Conservation (phyloP, 129 eudicot species). For the Chrysanthemum seticuspe region DNA sequence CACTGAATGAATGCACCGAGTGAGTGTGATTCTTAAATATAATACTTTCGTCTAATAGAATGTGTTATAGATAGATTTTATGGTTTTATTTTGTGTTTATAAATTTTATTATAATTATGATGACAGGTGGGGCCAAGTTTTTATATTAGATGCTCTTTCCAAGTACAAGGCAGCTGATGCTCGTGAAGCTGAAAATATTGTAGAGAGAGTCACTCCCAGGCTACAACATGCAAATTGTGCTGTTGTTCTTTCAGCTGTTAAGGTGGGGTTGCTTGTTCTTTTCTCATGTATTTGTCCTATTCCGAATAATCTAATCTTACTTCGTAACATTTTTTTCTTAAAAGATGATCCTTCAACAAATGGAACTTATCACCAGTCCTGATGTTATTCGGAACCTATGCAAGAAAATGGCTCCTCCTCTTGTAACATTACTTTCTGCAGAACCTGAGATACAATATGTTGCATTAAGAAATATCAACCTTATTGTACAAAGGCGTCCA, state of each 20-base stretch:
- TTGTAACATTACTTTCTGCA: slow-evolving; percentile 95
- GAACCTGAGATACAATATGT: slow-evolving; percentile 99
- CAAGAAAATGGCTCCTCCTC: slow-evolving; percentile 99
- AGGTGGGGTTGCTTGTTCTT: slow-evolving; percentile 42
- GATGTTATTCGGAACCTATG: slow-evolving; percentile 97
- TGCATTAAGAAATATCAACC: slow-evolving; percentile 91
- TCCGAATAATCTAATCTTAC: neutral
- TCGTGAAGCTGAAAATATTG: slow-evolving; percentile 97
- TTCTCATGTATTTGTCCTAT: slow-evolving; percentile 7
- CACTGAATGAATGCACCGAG: slow-evolving; percentile 99
- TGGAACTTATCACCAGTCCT: slow-evolving; percentile 95
- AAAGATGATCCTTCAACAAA: slow-evolving; percentile 98
- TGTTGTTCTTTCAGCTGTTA: slow-evolving; percentile 98
- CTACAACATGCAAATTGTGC: slow-evolving; percentile 99
- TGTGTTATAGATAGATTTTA: neutral
- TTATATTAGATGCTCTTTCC: slow-evolving; percentile 95
- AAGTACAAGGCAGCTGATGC: slow-evolving; percentile 97
- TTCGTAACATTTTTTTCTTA: slow-evolving; percentile 19
- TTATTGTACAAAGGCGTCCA: slow-evolving; percentile 93
- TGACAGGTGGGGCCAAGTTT: slow-evolving; percentile 99
- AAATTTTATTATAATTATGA: slow-evolving; percentile 18
- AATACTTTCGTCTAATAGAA: neutral
- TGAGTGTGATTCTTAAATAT: slow-evolving; percentile 43
- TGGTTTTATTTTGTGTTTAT: slow-evolving; percentile 5
- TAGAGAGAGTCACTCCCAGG: slow-evolving; percentile 96